Evolutionary conservation across 495 filamentous ascomycete species (phyloP).

Genomic region (Neurospora sp.): DNA sequence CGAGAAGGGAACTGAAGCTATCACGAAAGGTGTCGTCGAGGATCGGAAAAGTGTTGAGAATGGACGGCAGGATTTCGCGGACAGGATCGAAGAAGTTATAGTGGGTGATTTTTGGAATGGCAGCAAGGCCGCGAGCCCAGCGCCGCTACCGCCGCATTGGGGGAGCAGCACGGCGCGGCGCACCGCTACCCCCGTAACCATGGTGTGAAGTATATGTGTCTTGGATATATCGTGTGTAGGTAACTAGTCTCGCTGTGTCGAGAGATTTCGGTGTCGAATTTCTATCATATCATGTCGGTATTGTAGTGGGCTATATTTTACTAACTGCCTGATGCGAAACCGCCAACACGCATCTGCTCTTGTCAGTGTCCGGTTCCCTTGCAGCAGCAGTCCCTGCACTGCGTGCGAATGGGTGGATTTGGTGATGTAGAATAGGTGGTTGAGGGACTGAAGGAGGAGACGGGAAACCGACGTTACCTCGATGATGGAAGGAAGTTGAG

Average conservation of each 20-base stretch:
- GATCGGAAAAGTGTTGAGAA: slow-evolving; percentile 4
- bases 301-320: background rate
- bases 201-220: slow-evolving; percentile 5
- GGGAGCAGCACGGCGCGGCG: slow-evolving; percentile 28
- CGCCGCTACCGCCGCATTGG: slow-evolving; percentile 14
- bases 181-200: slow-evolving; percentile 28
- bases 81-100: background rate
- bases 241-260: slow-evolving; percentile 11
- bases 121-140: slow-evolving; percentile 8
- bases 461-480: background rate
- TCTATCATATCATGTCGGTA: slow-evolving; percentile 16
- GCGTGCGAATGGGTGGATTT: background rate
- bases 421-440: background rate
- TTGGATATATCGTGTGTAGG: background rate
- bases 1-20: background rate
- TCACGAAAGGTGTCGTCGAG: background rate
- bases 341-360: background rate
- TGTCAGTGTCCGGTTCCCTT: background rate
- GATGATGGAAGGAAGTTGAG: background rate
- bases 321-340: background rate
- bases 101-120: background rate
- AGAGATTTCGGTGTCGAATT: background rate
- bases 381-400: background rate
- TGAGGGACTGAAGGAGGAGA: background rate
- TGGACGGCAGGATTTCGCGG: slow-evolving; percentile 2